Conservation (phyloP, 75 land plant species). For the Larix kaempferi region DNA sequence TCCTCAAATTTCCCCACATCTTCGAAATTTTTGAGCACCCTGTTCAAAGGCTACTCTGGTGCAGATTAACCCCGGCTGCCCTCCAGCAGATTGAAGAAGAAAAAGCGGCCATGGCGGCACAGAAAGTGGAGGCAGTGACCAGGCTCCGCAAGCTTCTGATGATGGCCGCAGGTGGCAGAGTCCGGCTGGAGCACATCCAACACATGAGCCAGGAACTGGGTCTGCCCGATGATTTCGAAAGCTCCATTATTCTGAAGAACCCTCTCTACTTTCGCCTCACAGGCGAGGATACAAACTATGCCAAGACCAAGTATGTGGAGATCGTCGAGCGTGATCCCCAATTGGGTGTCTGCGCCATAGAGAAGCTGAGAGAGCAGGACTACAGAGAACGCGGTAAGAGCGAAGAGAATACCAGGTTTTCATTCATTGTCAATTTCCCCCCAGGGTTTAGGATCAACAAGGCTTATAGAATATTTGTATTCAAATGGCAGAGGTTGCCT, state of each 20-base stretch:
- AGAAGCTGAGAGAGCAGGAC: constrained; percentile 47
- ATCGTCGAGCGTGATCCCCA: constrained; percentile 32
- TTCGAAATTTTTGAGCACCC: constrained; percentile 70
- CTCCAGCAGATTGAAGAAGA: constrained; percentile 37
- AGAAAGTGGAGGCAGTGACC: constrained; percentile 30
- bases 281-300: constrained; percentile 16
- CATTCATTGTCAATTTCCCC: constrained; percentile 61
- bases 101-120: constrained; percentile 24
- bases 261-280: constrained; percentile 57
- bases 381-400: constrained; percentile 48
- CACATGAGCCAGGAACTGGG: constrained; percentile 52
- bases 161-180: constrained; percentile 45
- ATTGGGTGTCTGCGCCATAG: constrained; percentile 45
- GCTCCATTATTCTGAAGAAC: constrained; percentile 43
- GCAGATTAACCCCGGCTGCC: constrained; percentile 40
- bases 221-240: constrained; percentile 75
- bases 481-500: constrained; percentile 75
- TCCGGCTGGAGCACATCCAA: constrained; percentile 56
- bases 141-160: constrained; percentile 59
- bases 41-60: constrained; percentile 52
- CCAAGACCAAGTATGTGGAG: constrained; percentile 52
- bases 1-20: constrained; percentile 60
- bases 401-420: constrained; percentile 51
- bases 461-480: constrained; percentile 41
- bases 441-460: constrained; percentile 72